A percentile compares a stretch with the other conserved stretches of the same genome.
Conservation (phyloP, 1,139 yeast genomes). For the Debaryomyces nepalensis region DNA sequence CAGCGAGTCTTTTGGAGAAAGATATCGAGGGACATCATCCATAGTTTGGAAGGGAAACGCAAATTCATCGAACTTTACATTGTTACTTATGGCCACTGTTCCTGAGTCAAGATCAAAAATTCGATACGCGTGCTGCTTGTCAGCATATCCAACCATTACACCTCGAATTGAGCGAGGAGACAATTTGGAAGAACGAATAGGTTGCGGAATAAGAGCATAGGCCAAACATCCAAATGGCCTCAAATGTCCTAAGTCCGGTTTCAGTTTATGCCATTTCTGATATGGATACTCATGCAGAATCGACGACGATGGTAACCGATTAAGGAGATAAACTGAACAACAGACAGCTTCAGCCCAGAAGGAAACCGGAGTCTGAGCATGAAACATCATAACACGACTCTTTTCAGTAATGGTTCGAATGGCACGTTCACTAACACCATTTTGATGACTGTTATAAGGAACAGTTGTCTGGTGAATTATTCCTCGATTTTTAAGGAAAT, state of each 20-base stretch:
- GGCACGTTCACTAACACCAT: conserved; percentile 4
- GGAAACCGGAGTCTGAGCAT: not conserved
- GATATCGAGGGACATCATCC: not conserved
- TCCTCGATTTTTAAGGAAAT: not conserved
- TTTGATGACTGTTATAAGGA: not conserved
- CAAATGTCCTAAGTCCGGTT: not conserved
- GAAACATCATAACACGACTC: not conserved
- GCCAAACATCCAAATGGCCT: not conserved
- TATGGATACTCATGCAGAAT: not conserved
- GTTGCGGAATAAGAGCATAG: not conserved
- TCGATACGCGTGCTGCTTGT: not conserved
- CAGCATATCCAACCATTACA: not conserved
- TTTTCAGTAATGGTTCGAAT: conserved; percentile 4
- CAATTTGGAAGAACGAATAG: not conserved
- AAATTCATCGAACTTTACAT: not conserved
- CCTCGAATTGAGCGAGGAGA: not conserved
- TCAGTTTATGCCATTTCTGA: not conserved
- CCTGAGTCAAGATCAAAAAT: not conserved
- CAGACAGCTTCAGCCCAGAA: not conserved
- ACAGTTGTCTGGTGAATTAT: not conserved
- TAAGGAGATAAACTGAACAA: not conserved
- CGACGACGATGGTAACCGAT: not conserved
- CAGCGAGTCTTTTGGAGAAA: not conserved
- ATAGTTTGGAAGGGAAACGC: not conserved
- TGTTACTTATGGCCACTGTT: not conserved